These are phyloP conservation scores for Saccharum officinarum DNA, from an alignment of 176 grass and related monocot species.

Conservation along the genomic window DNA sequence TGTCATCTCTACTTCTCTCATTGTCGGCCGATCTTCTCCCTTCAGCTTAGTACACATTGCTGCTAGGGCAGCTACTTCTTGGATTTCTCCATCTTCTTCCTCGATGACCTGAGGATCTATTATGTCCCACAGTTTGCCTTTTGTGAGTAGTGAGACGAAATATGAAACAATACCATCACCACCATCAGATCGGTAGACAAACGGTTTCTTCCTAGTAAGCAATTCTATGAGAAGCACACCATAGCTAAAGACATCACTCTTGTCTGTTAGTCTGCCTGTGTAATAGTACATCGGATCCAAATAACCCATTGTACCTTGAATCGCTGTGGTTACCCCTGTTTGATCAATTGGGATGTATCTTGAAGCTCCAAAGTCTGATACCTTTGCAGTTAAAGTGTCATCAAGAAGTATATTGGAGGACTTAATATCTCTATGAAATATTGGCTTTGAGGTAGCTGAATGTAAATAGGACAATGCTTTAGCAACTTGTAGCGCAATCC, in stretches of 20 bases:
- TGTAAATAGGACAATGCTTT: constrained; percentile 53
- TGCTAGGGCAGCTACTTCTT: constrained; percentile 26
- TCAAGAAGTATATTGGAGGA: constrained; percentile 60
- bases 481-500: constrained; percentile 50
- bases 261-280: background rate
- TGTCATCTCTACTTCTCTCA: background rate
- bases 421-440: constrained; percentile 67
- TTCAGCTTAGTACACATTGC: constrained; percentile 18
- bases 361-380: constrained; percentile 62
- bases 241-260: constrained; percentile 24
- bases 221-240: constrained; percentile 27
- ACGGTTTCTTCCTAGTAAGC: constrained; percentile 14
- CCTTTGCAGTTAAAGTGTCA: constrained; percentile 43
- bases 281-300: constrained; percentile 58
- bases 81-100: constrained; percentile 4
- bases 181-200: background rate
- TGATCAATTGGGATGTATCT: constrained; percentile 47
- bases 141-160: background rate
- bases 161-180: background rate
- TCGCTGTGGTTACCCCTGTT: constrained; percentile 25
- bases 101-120: constrained; percentile 18
- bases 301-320: constrained; percentile 60
- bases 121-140: background rate
- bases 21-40: constrained; percentile 7
- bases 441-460: constrained; percentile 29